phyloP scores from a whole-genome alignment of 176 grass and related monocot species.

The Oryza rufipogon region DNA sequence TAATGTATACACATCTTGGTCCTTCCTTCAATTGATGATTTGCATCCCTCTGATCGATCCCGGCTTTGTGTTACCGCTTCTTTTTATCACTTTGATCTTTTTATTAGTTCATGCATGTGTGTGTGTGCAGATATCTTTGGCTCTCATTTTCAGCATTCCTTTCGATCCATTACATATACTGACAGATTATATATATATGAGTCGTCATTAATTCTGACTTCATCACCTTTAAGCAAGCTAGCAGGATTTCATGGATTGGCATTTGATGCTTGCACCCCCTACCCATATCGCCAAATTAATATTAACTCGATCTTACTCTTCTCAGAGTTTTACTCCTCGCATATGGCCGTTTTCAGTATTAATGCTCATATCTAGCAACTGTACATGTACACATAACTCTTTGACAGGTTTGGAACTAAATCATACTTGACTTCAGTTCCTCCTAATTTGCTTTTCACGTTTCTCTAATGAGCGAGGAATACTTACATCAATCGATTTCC shows the following conservation, averaged over 20 bases:
- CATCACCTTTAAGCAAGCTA: background rate
- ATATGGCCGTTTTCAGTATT: background rate
- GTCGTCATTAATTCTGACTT: background rate
- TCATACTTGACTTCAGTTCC: too few relatives aligned
- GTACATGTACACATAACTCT: background rate
- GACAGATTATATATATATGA: background rate
- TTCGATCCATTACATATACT: background rate
- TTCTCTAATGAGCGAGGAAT: background rate
- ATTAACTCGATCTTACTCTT: too few relatives aligned
- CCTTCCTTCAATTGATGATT: background rate
- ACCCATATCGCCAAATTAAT: background rate
- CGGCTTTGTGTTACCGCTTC: background rate
- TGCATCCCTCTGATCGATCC: slow-evolving; percentile 1
- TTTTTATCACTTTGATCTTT: background rate
- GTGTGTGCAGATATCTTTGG: background rate
- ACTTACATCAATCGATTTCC: background rate
- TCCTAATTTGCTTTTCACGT: background rate
- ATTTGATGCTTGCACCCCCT: slow-evolving; percentile 36
- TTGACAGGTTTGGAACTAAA: background rate
- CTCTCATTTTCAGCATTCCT: background rate
- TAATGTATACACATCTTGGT: background rate
- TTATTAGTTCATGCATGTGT: slow-evolving; percentile 30
- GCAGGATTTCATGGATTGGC: background rate
- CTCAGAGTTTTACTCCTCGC: background rate
- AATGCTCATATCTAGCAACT: background rate